Percentiles rank a stretch among this genome's conserved stretches.
Conservation (phyloP, 768 basidiomycete species). For the Kwoniella europaea region DNA sequence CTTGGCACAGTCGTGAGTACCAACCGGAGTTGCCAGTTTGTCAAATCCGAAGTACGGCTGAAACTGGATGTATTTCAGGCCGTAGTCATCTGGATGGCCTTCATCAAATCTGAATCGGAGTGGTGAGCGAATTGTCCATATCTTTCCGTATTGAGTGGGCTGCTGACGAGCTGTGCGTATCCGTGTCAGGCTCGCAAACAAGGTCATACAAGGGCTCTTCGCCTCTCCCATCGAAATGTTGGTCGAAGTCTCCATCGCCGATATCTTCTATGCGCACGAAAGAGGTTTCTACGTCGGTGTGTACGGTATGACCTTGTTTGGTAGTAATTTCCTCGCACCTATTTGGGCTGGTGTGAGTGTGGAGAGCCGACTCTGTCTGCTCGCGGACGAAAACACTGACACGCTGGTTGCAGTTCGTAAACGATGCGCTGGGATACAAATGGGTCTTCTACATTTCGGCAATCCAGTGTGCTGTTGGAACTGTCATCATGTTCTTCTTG, state of each 20-base stretch:
- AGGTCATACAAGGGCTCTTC: slow-evolving; percentile 17
- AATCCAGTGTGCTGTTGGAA: slow-evolving; percentile 6
- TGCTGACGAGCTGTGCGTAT: not conserved
- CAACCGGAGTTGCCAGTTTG: too few species aligned
- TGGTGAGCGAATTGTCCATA: not conserved
- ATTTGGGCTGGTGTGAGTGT: slow-evolving; percentile 16
- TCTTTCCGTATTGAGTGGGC: too few species aligned
- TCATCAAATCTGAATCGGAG: not conserved
- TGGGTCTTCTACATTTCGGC: slow-evolving; percentile 20
- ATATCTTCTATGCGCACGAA: slow-evolving; percentile 24
- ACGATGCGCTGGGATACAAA: slow-evolving; percentile 20
- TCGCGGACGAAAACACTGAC: too few species aligned
- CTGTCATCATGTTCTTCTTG: slow-evolving; percentile 13
- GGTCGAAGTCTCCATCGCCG: slow-evolving; percentile 18
- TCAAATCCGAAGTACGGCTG: too few species aligned
- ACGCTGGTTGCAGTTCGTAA: slow-evolving; percentile 4
- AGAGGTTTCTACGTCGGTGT: slow-evolving; percentile 20
- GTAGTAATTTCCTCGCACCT: slow-evolving; percentile 11
- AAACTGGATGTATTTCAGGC: not conserved
- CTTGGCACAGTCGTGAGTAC: slow-evolving; percentile 1
- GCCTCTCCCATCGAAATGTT: slow-evolving; percentile 24
- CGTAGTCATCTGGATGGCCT: slow-evolving; percentile 19
- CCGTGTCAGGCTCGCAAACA: slow-evolving; percentile 12
- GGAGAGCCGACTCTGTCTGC: too few species aligned
- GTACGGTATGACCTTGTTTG: slow-evolving; percentile 11